A percentile compares a stretch with the other conserved stretches of the same genome.
These are phyloP conservation scores for Stipa capillata DNA, from an alignment of 176 grass and related monocot species.

Conservation along the genomic window DNA sequence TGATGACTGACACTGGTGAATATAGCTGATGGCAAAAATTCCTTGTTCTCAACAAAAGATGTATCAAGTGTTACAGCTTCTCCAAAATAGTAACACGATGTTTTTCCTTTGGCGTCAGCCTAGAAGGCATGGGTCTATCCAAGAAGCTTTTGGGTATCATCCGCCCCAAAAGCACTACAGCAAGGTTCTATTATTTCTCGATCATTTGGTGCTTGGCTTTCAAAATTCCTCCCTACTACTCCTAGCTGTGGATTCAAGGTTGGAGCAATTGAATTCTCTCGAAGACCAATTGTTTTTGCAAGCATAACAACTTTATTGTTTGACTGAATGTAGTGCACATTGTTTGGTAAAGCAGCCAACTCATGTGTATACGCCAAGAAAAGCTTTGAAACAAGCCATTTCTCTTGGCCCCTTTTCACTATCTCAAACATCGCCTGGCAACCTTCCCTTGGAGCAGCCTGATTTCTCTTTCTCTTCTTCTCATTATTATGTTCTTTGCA, in stretches of 20 bases:
- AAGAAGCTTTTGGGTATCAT: conserved; percentile 56
- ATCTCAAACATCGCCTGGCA: conserved; percentile 73
- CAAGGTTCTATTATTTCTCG: conserved; percentile 11
- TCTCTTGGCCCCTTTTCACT: conserved; percentile 54
- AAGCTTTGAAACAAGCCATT: conserved; percentile 69
- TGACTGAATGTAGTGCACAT: conserved; percentile 69
- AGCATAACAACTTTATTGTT: conserved; percentile 67
- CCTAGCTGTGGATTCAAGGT: conserved; percentile 3
- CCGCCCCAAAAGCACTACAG: conserved; percentile 25
- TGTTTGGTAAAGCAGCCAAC: conserved; percentile 43
- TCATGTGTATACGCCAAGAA: conserved; percentile 62
- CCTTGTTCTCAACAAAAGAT: conserved; percentile 37
- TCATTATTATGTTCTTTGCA: conserved; percentile 52
- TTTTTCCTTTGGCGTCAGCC: conserved; percentile 52
- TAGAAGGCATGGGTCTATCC: conserved; percentile 54
- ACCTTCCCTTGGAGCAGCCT: conserved; percentile 47
- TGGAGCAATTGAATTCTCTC: conserved; percentile 30
- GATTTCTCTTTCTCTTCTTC: conserved; percentile 50
- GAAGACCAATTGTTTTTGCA: conserved; percentile 44
- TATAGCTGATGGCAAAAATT: conserved; percentile 57
- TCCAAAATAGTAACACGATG: conserved; percentile 56
- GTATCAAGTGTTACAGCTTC: conserved; percentile 62
- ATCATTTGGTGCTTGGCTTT: conserved; percentile 13
- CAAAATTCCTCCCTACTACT: conserved; percentile 12
- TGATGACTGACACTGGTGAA: conserved; percentile 59